A percentile compares a stretch with the other conserved stretches of the same genome.
Evolutionary conservation across 345 rosid genomes (phyloP).

Genomic region (Iberis pinnata): DNA sequence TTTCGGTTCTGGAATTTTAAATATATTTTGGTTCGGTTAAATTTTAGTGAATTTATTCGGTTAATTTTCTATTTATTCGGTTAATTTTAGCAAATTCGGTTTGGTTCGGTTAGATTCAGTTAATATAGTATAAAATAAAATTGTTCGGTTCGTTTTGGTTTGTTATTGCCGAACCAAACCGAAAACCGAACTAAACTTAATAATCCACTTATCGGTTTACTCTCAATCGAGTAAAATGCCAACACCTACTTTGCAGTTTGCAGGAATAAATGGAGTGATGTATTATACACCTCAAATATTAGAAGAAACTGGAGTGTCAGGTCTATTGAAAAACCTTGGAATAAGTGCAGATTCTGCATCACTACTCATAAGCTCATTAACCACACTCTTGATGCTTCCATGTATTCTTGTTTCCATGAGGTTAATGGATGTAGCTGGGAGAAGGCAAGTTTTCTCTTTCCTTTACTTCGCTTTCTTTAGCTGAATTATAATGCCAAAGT

Average conservation of each 20-base stretch:
- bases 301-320: slow-evolving; percentile 68
- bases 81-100: too few relatives aligned
- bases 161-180: too few relatives aligned
- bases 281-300: slow-evolving; percentile 91
- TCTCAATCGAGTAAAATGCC: too few relatives aligned
- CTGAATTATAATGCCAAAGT: background rate
- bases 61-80: too few relatives aligned
- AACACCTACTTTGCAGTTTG: slow-evolving; percentile 64
- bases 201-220: too few relatives aligned
- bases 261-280: slow-evolving; percentile 82
- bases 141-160: too few relatives aligned
- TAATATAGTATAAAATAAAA: too few relatives aligned
- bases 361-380: slow-evolving; percentile 66
- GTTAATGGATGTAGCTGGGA: slow-evolving; percentile 76
- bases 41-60: too few relatives aligned
- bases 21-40: too few relatives aligned
- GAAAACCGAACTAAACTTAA: too few relatives aligned
- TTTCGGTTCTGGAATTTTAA: too few relatives aligned
- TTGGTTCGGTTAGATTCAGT: too few relatives aligned
- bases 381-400: slow-evolving; percentile 80
- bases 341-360: slow-evolving; percentile 63
- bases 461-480: background rate
- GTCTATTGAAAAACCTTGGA: slow-evolving; percentile 60
- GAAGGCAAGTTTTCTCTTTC: slow-evolving; percentile 47
- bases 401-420: slow-evolving; percentile 74